phyloP scores from a whole-genome alignment of 495 filamentous ascomycete genomes.

The Aspergillus nanangensis region DNA sequence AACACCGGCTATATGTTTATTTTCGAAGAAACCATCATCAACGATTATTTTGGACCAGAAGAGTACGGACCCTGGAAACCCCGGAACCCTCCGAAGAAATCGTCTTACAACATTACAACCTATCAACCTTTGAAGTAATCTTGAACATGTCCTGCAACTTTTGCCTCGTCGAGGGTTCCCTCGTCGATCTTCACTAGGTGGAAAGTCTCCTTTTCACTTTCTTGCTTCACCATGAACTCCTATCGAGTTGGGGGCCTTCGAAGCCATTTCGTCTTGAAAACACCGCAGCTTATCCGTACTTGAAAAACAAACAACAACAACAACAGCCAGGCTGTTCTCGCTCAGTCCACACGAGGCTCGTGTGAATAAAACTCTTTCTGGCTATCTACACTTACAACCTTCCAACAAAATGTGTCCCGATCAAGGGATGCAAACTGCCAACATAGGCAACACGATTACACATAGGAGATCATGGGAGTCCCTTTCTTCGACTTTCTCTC shows the following conservation, averaged over 20 bases:
- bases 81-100: conserved; percentile 3
- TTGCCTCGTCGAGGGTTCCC: conserved; percentile 18
- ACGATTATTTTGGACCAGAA: conserved; percentile 3
- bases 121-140: conserved; percentile 3
- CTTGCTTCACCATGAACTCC: conserved; percentile 32
- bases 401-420: not conserved
- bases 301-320: conserved; percentile 3
- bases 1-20: conserved; percentile 18
- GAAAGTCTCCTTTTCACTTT: conserved; percentile 20
- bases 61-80: not conserved
- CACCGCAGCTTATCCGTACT: not conserved
- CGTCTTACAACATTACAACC: conserved; percentile 2
- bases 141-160: conserved; percentile 24
- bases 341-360: not conserved
- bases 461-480: conserved; percentile 39
- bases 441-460: conserved; percentile 23
- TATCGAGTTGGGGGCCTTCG: conserved; percentile 30
- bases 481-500: conserved; percentile 36
- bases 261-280: conserved; percentile 22
- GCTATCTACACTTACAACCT: too few species aligned
- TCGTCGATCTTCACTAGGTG: conserved; percentile 28
- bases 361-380: not conserved
- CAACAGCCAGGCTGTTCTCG: not conserved
- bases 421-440: conserved; percentile 6
- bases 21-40: conserved; percentile 7